Evolutionary conservation across 306 rosid genomes (phyloP), one percentile per base, ranked within the genome.

Genomic region (Benincasa hispida): DNA sequence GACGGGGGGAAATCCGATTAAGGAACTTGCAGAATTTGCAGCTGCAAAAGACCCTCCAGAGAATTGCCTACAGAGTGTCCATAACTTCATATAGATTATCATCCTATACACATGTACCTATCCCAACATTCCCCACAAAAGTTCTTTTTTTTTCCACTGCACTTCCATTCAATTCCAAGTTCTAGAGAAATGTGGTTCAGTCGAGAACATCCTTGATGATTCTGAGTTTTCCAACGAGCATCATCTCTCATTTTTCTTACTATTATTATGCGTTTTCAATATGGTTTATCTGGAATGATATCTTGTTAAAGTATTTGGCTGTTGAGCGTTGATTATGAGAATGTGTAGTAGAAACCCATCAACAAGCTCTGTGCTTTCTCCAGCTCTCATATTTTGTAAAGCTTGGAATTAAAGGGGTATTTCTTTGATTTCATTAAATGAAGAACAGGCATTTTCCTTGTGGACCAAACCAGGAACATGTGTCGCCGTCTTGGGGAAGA

Each of bases 21-120:
- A 57, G 30, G 34, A 75, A 15, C 17, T 75, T 41, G 68, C 78
- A 55, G 54, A 50, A 25, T 50, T 72, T 28, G 60, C 19, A 17
- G 42, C 76, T 70, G 57, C 58, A 47, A 48, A 47, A 17, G 76
- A 28, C 41, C 58, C 47, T 55, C 53, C 61, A 42, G 53, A 32
- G 48, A 55, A 53, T 74, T 10, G 32, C 28, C 30, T 30, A 50
- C 42, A 30, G 65, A 22, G 35, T 57, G 78, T 75, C 48, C 66
- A 74, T 50, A 69, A 42, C 39, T 53, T 74, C 66, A 22, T 55
- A 75, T 55, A 55, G 66, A 57, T 55, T 55, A 55, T 75, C 78
- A 54, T 54, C 76, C 18, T 8, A 72, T 27, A 72, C 76, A 51
- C 76, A 28, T 72, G 76, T 72, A 72, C 57, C 41, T 50, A 18